Percentiles rank a stretch among this genome's conserved stretches.
These are phyloP conservation scores for Pistacia vera DNA, from an alignment of 345 rosid species.

Conservation along the genomic window DNA sequence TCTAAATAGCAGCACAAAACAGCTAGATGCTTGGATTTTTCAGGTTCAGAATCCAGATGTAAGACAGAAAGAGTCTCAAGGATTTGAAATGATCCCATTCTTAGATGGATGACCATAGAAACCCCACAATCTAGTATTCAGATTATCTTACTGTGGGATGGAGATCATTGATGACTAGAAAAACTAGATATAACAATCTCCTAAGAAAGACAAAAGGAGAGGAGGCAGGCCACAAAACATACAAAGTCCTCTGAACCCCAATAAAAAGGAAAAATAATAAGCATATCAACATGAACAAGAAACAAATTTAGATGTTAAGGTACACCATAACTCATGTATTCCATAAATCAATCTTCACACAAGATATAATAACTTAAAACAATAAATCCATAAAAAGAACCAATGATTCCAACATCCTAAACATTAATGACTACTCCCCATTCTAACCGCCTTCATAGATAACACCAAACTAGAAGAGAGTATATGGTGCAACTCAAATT, in stretches of 20 bases:
- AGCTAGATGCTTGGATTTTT: too few species aligned
- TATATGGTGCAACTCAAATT: background rate
- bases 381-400: background rate
- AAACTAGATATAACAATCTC: background rate
- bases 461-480: background rate
- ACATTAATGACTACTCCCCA: background rate
- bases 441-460: background rate
- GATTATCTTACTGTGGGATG: background rate
- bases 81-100: background rate
- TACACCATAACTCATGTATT: background rate
- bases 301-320: background rate
- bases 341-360: background rate
- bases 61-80: too few species aligned
- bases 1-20: too few species aligned
- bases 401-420: background rate
- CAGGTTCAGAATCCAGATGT: too few species aligned
- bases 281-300: background rate
- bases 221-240: background rate
- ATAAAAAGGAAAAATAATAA: background rate
- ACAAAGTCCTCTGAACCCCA: background rate
- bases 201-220: too few species aligned
- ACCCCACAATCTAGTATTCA: background rate
- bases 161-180: background rate
- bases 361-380: background rate
- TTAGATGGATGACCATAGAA: background rate